Evolutionary conservation across 345 rosid genomes (phyloP), one percentile per base, ranked within the genome.

Genomic region (Pseudoturritis turrita): DNA sequence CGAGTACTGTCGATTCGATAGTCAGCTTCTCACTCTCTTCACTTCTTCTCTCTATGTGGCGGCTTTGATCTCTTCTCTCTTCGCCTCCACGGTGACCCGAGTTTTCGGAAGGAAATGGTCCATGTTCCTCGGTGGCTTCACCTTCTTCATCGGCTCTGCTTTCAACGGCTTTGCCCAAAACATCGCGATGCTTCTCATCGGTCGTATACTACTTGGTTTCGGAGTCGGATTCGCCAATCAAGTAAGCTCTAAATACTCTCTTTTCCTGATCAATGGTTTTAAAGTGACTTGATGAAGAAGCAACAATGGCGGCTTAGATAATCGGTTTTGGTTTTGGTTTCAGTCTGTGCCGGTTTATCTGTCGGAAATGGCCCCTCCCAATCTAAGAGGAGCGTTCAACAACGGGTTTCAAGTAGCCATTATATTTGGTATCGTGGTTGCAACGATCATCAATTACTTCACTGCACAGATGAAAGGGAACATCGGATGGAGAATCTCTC

Each of bases 161-260:
- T 69, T 91, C 18, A 88, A 84, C 17, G 96, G 88, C 9, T 70
- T 73, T 43, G 96, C 96, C 0, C 44, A 56, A 29, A 88, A 86
- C 46, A 49, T 85, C 5, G 81, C 66, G 0, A 77, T 88, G 85
- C 87, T 77, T 6, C 89, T 87, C 45, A 45, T 90, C 13, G 90
- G 98, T 39, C 92, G 90, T 57, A 37, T 92, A 31, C 72, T 89
- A 39, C 96, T 89, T 13, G 96, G 91, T 61, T 73, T 90, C 0
- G 96, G 95, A 2, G 95, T 89, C n/a, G 98, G 96, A 25, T 89
- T 90, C 28, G 90, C 93, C 28, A 90, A 92, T 75, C 97, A 91
- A 88, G 93, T 87, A 72, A 62, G 43, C 19, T 26, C 35, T 51
- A 2, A 8, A 44, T 28, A 31, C 57, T 22, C 10, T 52, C 5